These are phyloP conservation scores for Chytridiales sp. DNA, from an alignment of 371 early-diverging fungal genomes.

Conservation along the genomic window DNA sequence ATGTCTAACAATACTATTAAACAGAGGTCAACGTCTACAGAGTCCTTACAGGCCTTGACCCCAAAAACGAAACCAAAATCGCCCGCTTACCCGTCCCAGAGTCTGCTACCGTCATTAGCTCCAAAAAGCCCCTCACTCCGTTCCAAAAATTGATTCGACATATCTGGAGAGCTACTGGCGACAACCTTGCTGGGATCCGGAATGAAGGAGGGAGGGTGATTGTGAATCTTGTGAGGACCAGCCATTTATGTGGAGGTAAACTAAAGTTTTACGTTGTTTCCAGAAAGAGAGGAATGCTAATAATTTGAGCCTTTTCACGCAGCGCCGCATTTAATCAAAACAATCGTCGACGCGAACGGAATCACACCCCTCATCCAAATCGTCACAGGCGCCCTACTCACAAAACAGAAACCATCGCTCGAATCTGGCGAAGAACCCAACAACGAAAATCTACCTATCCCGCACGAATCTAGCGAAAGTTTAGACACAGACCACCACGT, in stretches of 20 bases:
- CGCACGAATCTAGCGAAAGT: too few species aligned
- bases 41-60: constrained; percentile 44
- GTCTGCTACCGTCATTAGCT: background rate
- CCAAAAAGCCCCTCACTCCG: constrained; percentile 28
- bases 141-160: constrained; percentile 37
- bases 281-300: background rate
- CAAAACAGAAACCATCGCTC: constrained; percentile 37
- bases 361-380: constrained; percentile 48
- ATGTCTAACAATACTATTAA: background rate
- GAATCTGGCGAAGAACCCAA: constrained; percentile 48
- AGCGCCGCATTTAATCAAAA: constrained; percentile 29
- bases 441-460: too few species aligned
- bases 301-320: background rate
- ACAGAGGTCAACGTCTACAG: constrained; percentile 46
- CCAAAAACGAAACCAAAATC: constrained; percentile 20
- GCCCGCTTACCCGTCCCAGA: constrained; percentile 19
- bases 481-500: constrained; percentile 42
- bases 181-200: constrained; percentile 49
- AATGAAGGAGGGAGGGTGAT: constrained; percentile 53
- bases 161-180: constrained; percentile 49
- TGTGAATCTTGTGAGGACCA: constrained; percentile 43
- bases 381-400: constrained; percentile 51
- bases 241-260: constrained; percentile 37
- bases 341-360: constrained; percentile 40
- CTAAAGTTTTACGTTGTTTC: background rate